phyloP scores from a whole-genome alignment of 2,329 filamentous ascomycete genomes.

The Neophaeococcomyces aloes region DNA sequence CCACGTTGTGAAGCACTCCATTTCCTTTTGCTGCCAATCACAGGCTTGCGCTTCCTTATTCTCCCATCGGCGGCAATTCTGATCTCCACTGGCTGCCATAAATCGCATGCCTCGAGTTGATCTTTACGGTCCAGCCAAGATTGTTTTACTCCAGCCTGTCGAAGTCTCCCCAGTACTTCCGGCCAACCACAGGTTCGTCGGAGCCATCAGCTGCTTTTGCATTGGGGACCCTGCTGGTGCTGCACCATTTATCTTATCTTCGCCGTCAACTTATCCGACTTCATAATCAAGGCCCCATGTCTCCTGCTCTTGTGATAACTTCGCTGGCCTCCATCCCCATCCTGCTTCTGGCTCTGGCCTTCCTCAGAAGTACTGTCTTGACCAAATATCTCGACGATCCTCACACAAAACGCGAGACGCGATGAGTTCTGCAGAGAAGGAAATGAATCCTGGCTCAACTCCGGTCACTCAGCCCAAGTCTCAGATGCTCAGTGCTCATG shows the following conservation, averaged over 20 bases:
- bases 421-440: slow-evolving; percentile 3
- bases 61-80: not conserved
- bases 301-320: slow-evolving; percentile 10
- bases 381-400: slow-evolving; percentile 20
- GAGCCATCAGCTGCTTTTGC: slow-evolving; percentile 1
- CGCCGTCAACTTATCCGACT: not conserved
- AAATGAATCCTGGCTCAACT: not conserved
- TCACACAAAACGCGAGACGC: slow-evolving; percentile 10
- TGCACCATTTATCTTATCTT: slow-evolving; percentile 4
- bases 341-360: slow-evolving; percentile 16
- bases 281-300: not conserved
- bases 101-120: not conserved
- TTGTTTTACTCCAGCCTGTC: not conserved
- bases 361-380: slow-evolving; percentile 19
- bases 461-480: not conserved
- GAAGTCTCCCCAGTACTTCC: not conserved
- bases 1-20: not conserved
- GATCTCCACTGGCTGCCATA: not conserved
- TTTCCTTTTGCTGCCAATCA: slow-evolving; percentile 2
- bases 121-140: not conserved
- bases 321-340: slow-evolving; percentile 16
- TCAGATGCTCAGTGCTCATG: not conserved
- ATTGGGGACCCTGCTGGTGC: not conserved
- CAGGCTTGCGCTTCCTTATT: not conserved
- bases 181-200: slow-evolving; percentile 3